Evolutionary conservation across 805 yeast species (phyloP).

Genomic region (Lipomyces sp.): DNA sequence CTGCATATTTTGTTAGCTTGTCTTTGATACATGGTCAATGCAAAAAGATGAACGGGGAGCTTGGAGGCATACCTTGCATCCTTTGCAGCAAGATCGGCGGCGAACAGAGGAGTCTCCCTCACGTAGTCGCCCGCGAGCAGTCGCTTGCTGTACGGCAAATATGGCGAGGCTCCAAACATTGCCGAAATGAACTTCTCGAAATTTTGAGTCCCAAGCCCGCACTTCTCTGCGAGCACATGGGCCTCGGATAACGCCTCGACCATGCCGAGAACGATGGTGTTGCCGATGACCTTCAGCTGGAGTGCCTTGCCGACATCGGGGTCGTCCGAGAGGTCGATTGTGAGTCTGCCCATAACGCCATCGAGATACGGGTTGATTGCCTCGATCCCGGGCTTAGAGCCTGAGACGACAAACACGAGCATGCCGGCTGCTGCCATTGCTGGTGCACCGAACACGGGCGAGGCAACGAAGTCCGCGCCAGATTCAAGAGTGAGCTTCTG

Average conservation of each 20-base stretch:
- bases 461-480: constrained; percentile 31
- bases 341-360: constrained; percentile 33
- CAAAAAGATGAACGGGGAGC: background rate
- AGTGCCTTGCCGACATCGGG: constrained; percentile 31
- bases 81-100: constrained; percentile 32
- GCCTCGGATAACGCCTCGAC: constrained; percentile 34
- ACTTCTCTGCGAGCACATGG: constrained; percentile 32
- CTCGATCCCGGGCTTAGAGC: constrained; percentile 30
- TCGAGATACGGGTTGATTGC: constrained; percentile 29
- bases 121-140: constrained; percentile 28
- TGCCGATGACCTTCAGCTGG: constrained; percentile 34
- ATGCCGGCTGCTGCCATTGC: constrained; percentile 33
- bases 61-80: constrained; percentile 22
- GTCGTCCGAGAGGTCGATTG: constrained; percentile 31
- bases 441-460: constrained; percentile 37
- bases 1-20: background rate
- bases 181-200: constrained; percentile 27
- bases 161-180: constrained; percentile 28
- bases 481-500: constrained; percentile 14
- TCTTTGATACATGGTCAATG: background rate
- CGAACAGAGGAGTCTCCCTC: constrained; percentile 32
- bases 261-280: constrained; percentile 33
- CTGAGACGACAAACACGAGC: constrained; percentile 33
- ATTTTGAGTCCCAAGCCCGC: constrained; percentile 30
- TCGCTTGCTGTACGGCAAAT: constrained; percentile 25